Evolutionary conservation across 169 alveolate species (phyloP), one percentile per base, ranked within the genome.

Genomic region (Cryptosporidium tyzzeri): DNA sequence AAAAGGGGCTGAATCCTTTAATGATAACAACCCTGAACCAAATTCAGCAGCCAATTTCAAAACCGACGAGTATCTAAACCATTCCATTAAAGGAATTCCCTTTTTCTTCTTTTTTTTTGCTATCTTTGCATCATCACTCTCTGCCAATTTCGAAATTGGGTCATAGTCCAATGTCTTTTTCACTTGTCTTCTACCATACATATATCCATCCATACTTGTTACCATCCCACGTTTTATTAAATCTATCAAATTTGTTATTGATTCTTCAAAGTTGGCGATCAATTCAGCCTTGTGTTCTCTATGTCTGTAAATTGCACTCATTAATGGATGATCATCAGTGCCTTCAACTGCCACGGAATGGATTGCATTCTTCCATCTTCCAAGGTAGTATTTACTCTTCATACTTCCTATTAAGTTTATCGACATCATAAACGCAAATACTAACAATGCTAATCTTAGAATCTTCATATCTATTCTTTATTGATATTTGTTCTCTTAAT

Each of bases 41-140:
- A 80, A 59, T 33, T 80, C 73, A 26, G 45, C 33, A 26, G 89
- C 89, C 55, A 80, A 18, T 62, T 21, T 80, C 59, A 80, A 62
- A 41, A 80, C 75, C 23, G 89, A 80, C 16, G 89, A 80, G 75
- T 80, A 80, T 44, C 89, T 61, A 48, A 44, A 80, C 89, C 89
- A 80, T n/a, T 80, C 89, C 69, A 80, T 59, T 33, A 41, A n/a
- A 8, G 75, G 80, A 1, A 62, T 59, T 16, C 70, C 65, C 68
- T 59, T 65, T 80, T 80, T 80, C 68, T 80, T 80, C 65, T 80
- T 80, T 51, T 80, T 65, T 31, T 80, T 80, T 7, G 89, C 80
- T 26, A 80, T 7, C 29, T 73, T 51, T 73, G 68, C 58, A 26
- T 73, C 86, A 53, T 73, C 86, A 55, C 53, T 37, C 67, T 80